Conservation (phyloP, 495 filamentous ascomycete species). For the Zalerion maritima region DNA sequence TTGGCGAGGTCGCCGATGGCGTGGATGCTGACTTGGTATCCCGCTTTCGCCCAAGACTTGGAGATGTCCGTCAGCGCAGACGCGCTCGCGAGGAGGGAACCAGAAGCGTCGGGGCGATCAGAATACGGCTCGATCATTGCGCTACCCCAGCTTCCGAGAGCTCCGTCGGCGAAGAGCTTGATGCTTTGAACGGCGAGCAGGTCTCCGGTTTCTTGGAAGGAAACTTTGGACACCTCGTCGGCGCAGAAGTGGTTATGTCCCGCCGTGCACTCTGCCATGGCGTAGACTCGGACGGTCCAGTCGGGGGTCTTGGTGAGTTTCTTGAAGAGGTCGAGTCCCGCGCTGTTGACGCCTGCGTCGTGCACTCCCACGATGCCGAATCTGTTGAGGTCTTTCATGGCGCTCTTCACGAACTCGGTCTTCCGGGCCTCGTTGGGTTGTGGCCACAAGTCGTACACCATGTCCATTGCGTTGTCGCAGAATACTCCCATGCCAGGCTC, state of each 20-base stretch:
- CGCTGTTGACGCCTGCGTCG: constrained; percentile 41
- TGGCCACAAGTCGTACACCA: constrained; percentile 38
- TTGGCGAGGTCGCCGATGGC: constrained; percentile 52
- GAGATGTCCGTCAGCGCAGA: constrained; percentile 32
- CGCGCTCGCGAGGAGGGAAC: constrained; percentile 46
- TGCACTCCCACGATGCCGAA: constrained; percentile 48
- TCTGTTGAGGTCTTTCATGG: constrained; percentile 41
- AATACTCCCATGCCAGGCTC: constrained; percentile 48
- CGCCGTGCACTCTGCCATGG: constrained; percentile 46
- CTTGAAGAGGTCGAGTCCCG: constrained; percentile 35
- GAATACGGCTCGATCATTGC: constrained; percentile 48
- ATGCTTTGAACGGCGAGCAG: constrained; percentile 37
- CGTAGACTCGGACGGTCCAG: constrained; percentile 43
- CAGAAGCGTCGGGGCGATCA: constrained; percentile 37
- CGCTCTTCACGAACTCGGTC: constrained; percentile 31
- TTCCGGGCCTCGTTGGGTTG: constrained; percentile 33
- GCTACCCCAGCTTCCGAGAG: constrained; percentile 48
- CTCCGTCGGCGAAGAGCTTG: constrained; percentile 49
- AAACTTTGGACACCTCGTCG: constrained; percentile 22
- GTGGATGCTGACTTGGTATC: constrained; percentile 47
- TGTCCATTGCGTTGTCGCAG: constrained; percentile 55
- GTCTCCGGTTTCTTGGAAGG: constrained; percentile 22
- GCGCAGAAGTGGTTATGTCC: constrained; percentile 48
- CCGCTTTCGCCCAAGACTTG: constrained; percentile 30
- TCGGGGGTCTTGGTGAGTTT: constrained; percentile 28